Evolutionary conservation across 192 early-diverging fungal species (phyloP), one percentile per base, ranked within the genome.

Genomic region (Pilobolus umbonatus): DNA sequence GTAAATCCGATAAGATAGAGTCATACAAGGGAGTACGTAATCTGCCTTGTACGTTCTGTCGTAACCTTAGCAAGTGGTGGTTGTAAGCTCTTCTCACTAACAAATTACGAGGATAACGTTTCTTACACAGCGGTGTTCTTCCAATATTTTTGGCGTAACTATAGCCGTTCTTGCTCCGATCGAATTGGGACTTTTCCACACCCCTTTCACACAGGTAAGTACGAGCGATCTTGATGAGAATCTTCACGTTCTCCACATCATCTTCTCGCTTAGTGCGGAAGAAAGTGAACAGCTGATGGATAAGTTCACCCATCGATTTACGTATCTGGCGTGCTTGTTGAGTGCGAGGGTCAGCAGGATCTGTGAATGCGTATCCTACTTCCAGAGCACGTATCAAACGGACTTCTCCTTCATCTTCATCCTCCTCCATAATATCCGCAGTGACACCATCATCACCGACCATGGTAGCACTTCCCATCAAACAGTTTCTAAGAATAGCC

Each of bases 211-310:
- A 74, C 21, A 88, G 56, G 39, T 66, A 79, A 9, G 75, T 51
- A 19, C 75, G 68, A 11, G 67, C 43, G 6, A 75, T 71, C 64
- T 84, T 80, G 38, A 90, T 68, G 26, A 90, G 46, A 19, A 75
- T 72, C 52, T 89, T 89, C 57, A 87, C 76, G 59, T 79, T 83
- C 52, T 88, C 89, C 2, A 89, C 83, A 66, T 93, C 89, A 64
- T 93, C 88, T 44, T 86, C 87, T 12, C 77, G 72, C 5, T 72
- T 60, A 0, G 56, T 64, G 12, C 60, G 68, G 62, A 89, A 81
- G 51, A 72, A 79, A 4, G 22, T 51, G 24, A 83, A 75, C 6
- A 82, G 52, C 14, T 77, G 61, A 31, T 80, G 77, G 4, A 90
- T 46, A 14, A 81, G 57, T 25, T 69, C 39, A 4, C 81, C 85